phyloP scores from a whole-genome alignment of 2,329 filamentous ascomycete species.

The Neopestalotiopsis sp. region DNA sequence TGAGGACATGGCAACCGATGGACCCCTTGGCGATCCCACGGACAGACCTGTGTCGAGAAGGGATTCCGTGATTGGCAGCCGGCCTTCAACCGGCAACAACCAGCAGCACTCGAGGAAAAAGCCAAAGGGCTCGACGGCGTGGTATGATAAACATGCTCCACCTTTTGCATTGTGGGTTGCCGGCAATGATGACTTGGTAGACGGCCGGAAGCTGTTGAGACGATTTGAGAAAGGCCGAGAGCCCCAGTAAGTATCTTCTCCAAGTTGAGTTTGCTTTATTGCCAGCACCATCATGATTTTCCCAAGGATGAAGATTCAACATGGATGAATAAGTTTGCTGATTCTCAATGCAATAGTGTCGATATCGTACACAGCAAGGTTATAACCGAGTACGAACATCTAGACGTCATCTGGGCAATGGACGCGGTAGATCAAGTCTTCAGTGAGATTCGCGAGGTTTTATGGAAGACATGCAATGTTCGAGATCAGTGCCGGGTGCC shows the following conservation, averaged over 20 bases:
- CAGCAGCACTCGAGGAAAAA: slow-evolving; percentile 41
- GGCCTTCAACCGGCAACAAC: slow-evolving; percentile 22
- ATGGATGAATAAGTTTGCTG: too few relatives aligned
- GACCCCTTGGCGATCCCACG: slow-evolving; percentile 36
- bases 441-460: slow-evolving; percentile 76
- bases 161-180: slow-evolving; percentile 90
- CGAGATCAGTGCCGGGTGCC: slow-evolving; percentile 67
- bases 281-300: too few relatives aligned
- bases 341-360: slow-evolving; percentile 46
- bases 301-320: too few relatives aligned
- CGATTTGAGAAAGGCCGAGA: slow-evolving; percentile 80
- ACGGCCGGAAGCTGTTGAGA: slow-evolving; percentile 75
- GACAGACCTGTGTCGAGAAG: not conserved
- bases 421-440: slow-evolving; percentile 86
- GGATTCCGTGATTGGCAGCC: slow-evolving; percentile 13
- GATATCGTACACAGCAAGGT: slow-evolving; percentile 81
- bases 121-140: slow-evolving; percentile 64
- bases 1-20: slow-evolving; percentile 57
- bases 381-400: slow-evolving; percentile 87
- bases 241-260: slow-evolving; percentile 55
- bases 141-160: slow-evolving; percentile 82
- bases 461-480: slow-evolving; percentile 77
- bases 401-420: slow-evolving; percentile 96
- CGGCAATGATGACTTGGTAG: slow-evolving; percentile 83
- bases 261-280: too few relatives aligned